Evolutionary conservation across 2,329 filamentous ascomycete species (phyloP).

Genomic region (Epichloe typhina): DNA sequence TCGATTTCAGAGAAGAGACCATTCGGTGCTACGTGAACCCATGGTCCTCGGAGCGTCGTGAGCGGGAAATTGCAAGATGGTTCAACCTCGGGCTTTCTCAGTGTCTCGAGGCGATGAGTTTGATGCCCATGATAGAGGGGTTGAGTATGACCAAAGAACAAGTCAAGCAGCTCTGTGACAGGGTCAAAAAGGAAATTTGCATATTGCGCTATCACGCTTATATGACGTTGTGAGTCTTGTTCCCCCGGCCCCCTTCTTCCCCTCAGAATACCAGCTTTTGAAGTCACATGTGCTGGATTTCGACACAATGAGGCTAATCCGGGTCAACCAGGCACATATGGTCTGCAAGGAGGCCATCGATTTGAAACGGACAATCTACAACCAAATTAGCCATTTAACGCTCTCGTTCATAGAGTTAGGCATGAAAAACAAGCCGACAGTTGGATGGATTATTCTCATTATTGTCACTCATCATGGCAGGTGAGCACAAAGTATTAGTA

Average conservation of each 20-base stretch:
- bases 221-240: constrained; percentile 56
- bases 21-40: constrained; percentile 61
- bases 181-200: constrained; percentile 56
- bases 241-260: no score
- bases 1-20: constrained; percentile 59
- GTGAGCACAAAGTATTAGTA: no score
- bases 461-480: no score
- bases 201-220: constrained; percentile 57
- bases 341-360: constrained; percentile 10
- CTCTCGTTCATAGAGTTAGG: no score
- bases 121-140: constrained; percentile 54
- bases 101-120: constrained; percentile 57
- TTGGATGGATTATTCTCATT: no score
- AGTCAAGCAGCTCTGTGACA: constrained; percentile 47
- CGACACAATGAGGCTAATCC: constrained; percentile 2
- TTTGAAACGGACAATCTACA: no score
- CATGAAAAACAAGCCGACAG: no score
- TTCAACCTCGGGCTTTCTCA: constrained; percentile 69
- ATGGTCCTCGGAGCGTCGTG: constrained; percentile 53
- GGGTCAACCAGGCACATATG: constrained; percentile 10
- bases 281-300: not conserved
- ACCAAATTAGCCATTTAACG: no score
- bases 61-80: constrained; percentile 60
- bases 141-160: constrained; percentile 38
- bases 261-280: not conserved